phyloP scores from a whole-genome alignment of 768 basidiomycete genomes.

The Crucibulum laeve region DNA sequence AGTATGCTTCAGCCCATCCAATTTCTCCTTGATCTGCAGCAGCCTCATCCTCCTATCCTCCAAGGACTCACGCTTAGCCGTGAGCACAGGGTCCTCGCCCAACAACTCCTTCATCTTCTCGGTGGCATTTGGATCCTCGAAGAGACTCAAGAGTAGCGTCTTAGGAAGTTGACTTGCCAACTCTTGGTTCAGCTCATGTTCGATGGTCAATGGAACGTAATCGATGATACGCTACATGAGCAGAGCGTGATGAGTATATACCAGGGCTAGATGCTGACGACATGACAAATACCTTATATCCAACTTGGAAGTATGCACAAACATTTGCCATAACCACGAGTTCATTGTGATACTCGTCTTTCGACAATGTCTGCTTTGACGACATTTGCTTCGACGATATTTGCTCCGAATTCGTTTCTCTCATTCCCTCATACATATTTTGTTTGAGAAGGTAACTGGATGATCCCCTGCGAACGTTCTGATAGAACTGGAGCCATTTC shows the following conservation, averaged over 20 bases:
- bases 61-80: conserved; percentile 23
- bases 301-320: conserved; percentile 51
- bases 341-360: conserved; percentile 29
- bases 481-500: conserved; percentile 14
- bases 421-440: background rate
- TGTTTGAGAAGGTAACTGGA: background rate
- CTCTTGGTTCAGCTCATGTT: conserved; percentile 36
- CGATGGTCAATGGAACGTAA: conserved; percentile 44
- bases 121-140: conserved; percentile 19
- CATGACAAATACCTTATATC: conserved; percentile 39
- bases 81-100: conserved; percentile 33
- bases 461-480: background rate
- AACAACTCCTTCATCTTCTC: conserved; percentile 25
- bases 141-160: conserved; percentile 16
- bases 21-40: conserved; percentile 24
- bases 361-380: background rate
- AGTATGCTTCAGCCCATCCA: conserved; percentile 27
- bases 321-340: conserved; percentile 50
- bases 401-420: background rate
- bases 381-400: background rate
- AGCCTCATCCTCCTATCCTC: conserved; percentile 19
- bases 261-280: background rate
- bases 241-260: background rate
- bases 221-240: conserved; percentile 50
- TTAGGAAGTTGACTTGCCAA: conserved; percentile 29